phyloP scores from a whole-genome alignment of 2,329 filamentous ascomycete species.

The Hymenoscyphus repandus region DNA sequence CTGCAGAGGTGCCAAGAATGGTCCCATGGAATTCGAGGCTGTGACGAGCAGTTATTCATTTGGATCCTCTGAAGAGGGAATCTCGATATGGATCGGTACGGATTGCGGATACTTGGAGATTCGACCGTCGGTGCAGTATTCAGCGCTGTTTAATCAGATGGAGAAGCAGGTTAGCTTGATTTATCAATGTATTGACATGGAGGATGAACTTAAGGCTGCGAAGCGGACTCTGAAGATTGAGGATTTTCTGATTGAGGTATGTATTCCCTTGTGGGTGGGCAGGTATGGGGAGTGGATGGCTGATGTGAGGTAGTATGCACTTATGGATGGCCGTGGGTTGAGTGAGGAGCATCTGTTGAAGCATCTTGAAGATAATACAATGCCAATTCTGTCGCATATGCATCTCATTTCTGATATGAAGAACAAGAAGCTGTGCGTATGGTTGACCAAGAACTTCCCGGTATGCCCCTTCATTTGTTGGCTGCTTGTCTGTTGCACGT shows the following conservation, averaged over 20 bases:
- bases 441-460: background rate
- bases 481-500: background rate
- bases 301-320: slow-evolving; percentile 2
- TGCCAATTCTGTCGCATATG: slow-evolving; percentile 2
- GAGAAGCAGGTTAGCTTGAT: background rate
- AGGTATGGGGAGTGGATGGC: background rate
- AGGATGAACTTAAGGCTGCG: background rate
- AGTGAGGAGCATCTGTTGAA: background rate
- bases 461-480: background rate
- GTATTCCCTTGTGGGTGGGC: background rate
- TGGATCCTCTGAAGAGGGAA: background rate
- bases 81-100: slow-evolving; percentile 3
- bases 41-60: background rate
- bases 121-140: background rate
- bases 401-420: background rate
- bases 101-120: slow-evolving; percentile 1
- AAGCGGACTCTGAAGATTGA: background rate
- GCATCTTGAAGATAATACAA: background rate
- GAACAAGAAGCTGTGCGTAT: slow-evolving; percentile 1
- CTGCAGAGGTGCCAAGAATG: slow-evolving; percentile 1
- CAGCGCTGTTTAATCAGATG: background rate
- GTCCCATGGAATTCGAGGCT: slow-evolving; percentile 2
- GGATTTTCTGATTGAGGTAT: slow-evolving; percentile 3
- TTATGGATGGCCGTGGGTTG: background rate
- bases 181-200: slow-evolving; percentile 3